A percentile compares a stretch with the other conserved stretches of the same genome.
Conservation (phyloP, 495 filamentous ascomycete species). For the Parathielavia hyrcaniae region DNA sequence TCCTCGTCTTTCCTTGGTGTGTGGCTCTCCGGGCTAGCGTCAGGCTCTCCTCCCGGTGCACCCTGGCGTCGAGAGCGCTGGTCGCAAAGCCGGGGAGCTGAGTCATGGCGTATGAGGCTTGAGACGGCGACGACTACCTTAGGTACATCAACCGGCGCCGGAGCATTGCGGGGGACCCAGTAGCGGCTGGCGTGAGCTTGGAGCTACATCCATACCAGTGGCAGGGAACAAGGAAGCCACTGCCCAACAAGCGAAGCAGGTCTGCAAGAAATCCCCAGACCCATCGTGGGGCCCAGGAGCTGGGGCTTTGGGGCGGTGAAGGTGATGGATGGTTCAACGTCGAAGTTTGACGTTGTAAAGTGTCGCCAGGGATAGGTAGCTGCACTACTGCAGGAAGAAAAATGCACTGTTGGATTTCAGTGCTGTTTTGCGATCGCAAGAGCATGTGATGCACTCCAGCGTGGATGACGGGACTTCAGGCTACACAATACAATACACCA, state of each 20-base stretch:
- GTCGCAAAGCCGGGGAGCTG: slow-evolving; percentile 25
- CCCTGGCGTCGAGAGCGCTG: slow-evolving; percentile 26
- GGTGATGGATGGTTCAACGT: too few species aligned
- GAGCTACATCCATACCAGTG: slow-evolving; percentile 7
- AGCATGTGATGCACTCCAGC: too few species aligned
- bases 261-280: not conserved
- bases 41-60: slow-evolving; percentile 32
- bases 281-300: slow-evolving; percentile 12
- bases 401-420: too few species aligned
- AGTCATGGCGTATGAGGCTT: slow-evolving; percentile 24
- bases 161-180: slow-evolving; percentile 7
- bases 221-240: slow-evolving; percentile 5
- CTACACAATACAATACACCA: too few species aligned
- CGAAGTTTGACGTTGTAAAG: too few species aligned
- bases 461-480: too few species aligned
- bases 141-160: slow-evolving; percentile 5
- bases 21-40: slow-evolving; percentile 26
- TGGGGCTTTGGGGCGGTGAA: not conserved
- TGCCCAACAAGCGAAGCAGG: not conserved
- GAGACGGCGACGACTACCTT: too few species aligned
- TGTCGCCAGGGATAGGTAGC: too few species aligned
- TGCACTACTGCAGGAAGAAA: too few species aligned
- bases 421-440: too few species aligned
- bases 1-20: slow-evolving; percentile 19
- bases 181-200: slow-evolving; percentile 4